These are phyloP conservation scores for Polychytrium aggregatum DNA, from an alignment of 192 early-diverging fungal genomes.

Conservation along the genomic window DNA sequence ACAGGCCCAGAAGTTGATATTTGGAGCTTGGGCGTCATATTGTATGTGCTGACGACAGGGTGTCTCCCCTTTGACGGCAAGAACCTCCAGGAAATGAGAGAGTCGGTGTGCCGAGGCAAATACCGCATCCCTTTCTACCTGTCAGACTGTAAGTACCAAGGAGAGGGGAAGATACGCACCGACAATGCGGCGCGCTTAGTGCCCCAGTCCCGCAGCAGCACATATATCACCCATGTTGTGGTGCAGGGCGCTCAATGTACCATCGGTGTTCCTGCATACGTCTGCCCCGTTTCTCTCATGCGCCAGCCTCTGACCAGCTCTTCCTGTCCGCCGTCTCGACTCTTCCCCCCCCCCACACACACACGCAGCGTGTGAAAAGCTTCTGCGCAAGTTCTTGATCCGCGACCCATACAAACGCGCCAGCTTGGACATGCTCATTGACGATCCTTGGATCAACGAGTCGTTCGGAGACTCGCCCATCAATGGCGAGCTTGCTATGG, in stretches of 20 bases:
- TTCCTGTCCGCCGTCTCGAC: too few species aligned
- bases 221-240: too few species aligned
- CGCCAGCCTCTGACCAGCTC: too few species aligned
- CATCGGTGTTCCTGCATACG: too few species aligned
- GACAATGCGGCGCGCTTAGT: too few species aligned
- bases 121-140: slow-evolving; percentile 54
- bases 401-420: slow-evolving; percentile 44
- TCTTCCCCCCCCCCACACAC: too few species aligned
- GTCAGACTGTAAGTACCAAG: slow-evolving; percentile 27
- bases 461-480: slow-evolving; percentile 38
- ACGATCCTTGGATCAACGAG: slow-evolving; percentile 55
- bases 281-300: too few species aligned
- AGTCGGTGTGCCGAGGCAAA: slow-evolving; percentile 49
- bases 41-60: slow-evolving; percentile 91
- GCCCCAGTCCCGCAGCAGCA: too few species aligned
- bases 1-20: slow-evolving; percentile 97
- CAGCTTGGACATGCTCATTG: slow-evolving; percentile 45
- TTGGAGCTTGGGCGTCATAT: slow-evolving; percentile 94
- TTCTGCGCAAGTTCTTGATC: slow-evolving; percentile 45
- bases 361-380: slow-evolving; percentile 40
- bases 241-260: too few species aligned
- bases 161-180: too few species aligned
- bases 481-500: slow-evolving; percentile 28
- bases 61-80: slow-evolving; percentile 97
- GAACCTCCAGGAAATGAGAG: slow-evolving; percentile 65